Base-by-base conservation (phyloP, 345 rosid species). In the Citrus sp. region DNA sequence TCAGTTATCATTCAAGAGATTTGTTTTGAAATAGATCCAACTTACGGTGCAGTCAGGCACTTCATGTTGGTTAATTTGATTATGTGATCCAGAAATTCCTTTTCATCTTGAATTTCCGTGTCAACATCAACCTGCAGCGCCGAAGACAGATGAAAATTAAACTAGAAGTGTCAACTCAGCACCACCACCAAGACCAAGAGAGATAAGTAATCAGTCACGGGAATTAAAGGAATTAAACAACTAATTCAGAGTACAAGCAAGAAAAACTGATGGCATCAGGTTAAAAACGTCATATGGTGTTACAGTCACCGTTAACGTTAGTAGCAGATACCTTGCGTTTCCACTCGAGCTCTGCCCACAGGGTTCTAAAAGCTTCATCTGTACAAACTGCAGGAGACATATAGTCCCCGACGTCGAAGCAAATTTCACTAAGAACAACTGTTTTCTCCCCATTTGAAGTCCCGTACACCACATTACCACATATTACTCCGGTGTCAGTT, bases 321-420 rank as follows among this genome's bases (percentile, higher is more conserved):
- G 76, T 32, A 67, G 56, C 34, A 75, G 7, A 42, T 85, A 95
- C 98, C 98, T 95, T 93, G 89, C 92, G 91, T 86, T 95, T 94
- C 98, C 98, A 95, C 84, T 95, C 97, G 76, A 95, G 93, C 76
- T 95, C 95, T n/a, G 97, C 97, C 98, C 98, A 96, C 99, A 96
- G 94, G 22, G 97, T 86, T 82, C 97, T 89, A 78, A 96, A 96
- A 70, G 94, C 98, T 80, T 88, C 87, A 67, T 96, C 99, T 35
- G 95, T 80, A 78, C 99, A 94, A 76, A 85, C 88, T 18, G 97
- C 97, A 25, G 99, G 98, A 82, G 98, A 93, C 73, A 95, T 95
- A 62, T 93, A 94, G 84, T 94, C 98, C 98, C 93, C 93, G 79
- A 94, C 93, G 85, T 93, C 98, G 22, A 94, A 92, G 58, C 93